Evolutionary conservation across 2,329 filamentous ascomycete genomes (phyloP), one percentile per base, ranked within the genome.

Genomic region (Colletotrichum camelliae): DNA sequence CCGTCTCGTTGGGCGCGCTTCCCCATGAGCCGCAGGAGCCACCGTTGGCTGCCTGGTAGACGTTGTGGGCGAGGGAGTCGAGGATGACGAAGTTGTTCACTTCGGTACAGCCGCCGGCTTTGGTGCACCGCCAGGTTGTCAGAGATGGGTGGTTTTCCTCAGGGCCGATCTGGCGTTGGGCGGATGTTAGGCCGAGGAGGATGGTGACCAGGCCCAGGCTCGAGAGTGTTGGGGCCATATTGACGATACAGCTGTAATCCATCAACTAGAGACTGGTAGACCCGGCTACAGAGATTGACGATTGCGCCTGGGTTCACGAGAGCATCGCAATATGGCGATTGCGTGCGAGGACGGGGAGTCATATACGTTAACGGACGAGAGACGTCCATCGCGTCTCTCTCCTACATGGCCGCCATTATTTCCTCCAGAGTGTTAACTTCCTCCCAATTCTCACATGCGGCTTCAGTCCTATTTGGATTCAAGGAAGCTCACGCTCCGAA

Each of bases 101-200:
- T 62, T 84, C 78, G 67, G 84, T 85, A 81, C 89, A 91, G 67
- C 90, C 89, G 9, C 83, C 83, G 5, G 80, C 82, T 37, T 85
- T 87, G 27, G 89, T 90, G 83, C 89, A 91, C 76, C 87, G 85
- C 80, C 85, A 90, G 4, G 89, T 91, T 5, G 84, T 86, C 67
- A 91, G 81, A 78, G 85, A 85, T 37, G 89, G 89, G 70, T 91
- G 89, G 29, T 85, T 84, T 78, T 91, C 89, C 7, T 85, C 82
- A 12, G 79, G 81, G 29, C 81, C 81, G 74, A 85, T 83, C n/a
- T 84, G 83, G n/a, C 82, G 82, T 77, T 87, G 86, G 7, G 83
- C 85, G 57, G 81, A 71, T n/a, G 79, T 78, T n/a, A 83, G 77
- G 24, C 80, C 78, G 33, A 79, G 65, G 58, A 83, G 70, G 66